Evolutionary conservation across 805 yeast species (phyloP).

Genomic region (Saccharomycopsis fibuligera): DNA sequence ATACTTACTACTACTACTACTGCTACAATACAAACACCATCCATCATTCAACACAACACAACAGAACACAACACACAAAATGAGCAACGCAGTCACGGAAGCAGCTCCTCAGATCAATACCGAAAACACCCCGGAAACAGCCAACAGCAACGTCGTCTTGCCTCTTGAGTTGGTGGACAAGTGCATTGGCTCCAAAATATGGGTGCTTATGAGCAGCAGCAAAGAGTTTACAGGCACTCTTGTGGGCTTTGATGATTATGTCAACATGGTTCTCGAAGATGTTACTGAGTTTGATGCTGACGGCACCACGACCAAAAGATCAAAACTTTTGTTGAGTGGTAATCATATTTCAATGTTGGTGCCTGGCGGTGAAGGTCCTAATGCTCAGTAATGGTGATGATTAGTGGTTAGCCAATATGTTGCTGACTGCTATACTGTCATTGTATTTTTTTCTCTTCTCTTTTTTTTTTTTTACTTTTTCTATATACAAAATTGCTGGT

Average conservation of each 20-base stretch:
- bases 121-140: not conserved
- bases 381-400: not conserved
- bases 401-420: not conserved
- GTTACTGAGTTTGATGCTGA: constrained; percentile 56
- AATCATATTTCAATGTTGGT: constrained; percentile 58
- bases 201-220: constrained; percentile 55
- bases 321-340: constrained; percentile 65
- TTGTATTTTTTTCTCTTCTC: not conserved
- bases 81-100: constrained; percentile 13
- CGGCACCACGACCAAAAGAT: constrained; percentile 39
- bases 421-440: too few species aligned
- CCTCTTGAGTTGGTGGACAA: constrained; percentile 87
- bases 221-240: constrained; percentile 85
- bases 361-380: constrained; percentile 17
- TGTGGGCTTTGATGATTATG: constrained; percentile 92
- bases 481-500: too few species aligned
- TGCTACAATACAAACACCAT: too few species aligned
- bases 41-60: too few species aligned
- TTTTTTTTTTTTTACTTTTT: too few species aligned
- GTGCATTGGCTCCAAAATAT: constrained; percentile 72
- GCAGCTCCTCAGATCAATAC: not conserved
- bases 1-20: not conserved
- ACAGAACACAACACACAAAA: not conserved
- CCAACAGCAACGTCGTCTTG: constrained; percentile 29
- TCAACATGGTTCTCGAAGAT: constrained; percentile 81